Conservation (phyloP, 108 stramenopile genomes). For the Chaetoceros muelleri region DNA sequence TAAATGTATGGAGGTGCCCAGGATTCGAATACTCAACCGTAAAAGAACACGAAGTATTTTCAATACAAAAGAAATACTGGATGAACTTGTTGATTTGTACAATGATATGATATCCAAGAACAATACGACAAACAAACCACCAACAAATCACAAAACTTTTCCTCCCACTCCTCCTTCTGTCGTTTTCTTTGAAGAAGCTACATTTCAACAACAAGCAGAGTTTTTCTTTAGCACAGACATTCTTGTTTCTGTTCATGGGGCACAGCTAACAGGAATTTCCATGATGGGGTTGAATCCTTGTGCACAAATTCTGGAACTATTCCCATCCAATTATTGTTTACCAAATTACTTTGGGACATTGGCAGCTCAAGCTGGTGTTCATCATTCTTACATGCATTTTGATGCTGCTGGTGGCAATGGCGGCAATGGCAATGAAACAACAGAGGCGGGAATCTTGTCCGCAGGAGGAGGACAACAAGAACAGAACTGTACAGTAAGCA, state of each 20-base stretch:
- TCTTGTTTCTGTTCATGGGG: slow-evolving; percentile 30
- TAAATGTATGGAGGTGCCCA: slow-evolving; percentile 1
- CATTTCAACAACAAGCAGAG: slow-evolving; percentile 21
- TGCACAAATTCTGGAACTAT: slow-evolving; percentile 20
- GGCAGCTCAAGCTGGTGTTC: slow-evolving; percentile 6
- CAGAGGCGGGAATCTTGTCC: slow-evolving; percentile 12
- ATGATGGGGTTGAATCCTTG: slow-evolving; percentile 21
- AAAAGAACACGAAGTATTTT: slow-evolving; percentile 10
- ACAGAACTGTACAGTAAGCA: background rate
- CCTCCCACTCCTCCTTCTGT: background rate
- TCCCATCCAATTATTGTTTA: slow-evolving; percentile 20
- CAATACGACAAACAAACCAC: too few relatives aligned
- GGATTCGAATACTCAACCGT: slow-evolving; percentile 27
- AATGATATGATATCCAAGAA: too few relatives aligned
- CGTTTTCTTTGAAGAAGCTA: slow-evolving; percentile 19
- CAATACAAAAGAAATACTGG: slow-evolving; percentile 9
- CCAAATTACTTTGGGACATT: slow-evolving; percentile 28
- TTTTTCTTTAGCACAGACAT: slow-evolving; percentile 20
- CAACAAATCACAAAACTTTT: background rate
- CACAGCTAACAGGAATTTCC: slow-evolving; percentile 29
- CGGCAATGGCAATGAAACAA: background rate
- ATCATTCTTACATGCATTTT: slow-evolving; percentile 5
- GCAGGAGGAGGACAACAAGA: slow-evolving; percentile 2
- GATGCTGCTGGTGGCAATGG: too few relatives aligned
- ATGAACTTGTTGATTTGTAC: too few relatives aligned